These are phyloP conservation scores for Chaetothyriales sp. DNA, from an alignment of 2,329 filamentous ascomycete species.

Conservation along the genomic window DNA sequence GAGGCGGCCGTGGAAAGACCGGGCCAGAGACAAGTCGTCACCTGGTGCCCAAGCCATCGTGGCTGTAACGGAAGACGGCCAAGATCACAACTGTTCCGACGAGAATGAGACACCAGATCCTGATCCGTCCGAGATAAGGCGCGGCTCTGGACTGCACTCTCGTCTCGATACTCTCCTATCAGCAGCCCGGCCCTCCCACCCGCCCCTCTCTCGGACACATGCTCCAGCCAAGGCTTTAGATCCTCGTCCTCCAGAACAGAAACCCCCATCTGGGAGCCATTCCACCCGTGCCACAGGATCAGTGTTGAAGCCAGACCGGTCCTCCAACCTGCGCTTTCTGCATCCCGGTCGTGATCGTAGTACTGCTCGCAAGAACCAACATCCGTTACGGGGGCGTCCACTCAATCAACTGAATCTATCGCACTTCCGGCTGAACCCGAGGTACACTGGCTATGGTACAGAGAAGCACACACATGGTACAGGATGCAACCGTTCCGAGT, in stretches of 20 bases:
- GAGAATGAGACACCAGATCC: not conserved
- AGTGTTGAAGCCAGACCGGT: not conserved
- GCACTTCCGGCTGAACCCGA: conserved; percentile 73
- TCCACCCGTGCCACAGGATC: not conserved
- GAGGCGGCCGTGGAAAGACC: not conserved
- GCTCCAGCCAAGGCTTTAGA: not conserved
- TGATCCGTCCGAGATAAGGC: not conserved
- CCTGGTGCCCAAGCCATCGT: conserved; percentile 26
- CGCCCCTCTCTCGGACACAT: not conserved
- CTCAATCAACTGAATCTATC: conserved; percentile 43
- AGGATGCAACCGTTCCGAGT: conserved; percentile 59
- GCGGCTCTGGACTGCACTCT: not conserved
- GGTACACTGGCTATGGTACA: conserved; percentile 58
- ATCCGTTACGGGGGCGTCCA: conserved; percentile 43
- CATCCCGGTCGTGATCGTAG: not conserved
- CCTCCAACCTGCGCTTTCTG: not conserved
- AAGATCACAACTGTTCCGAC: conserved; percentile 12
- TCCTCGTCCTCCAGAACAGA: not conserved
- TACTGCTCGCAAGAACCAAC: conserved; percentile 18
- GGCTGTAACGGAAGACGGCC: conserved; percentile 37
- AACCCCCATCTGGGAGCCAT: not conserved
- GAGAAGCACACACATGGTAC: conserved; percentile 58
- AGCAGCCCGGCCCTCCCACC: not conserved
- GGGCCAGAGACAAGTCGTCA: not conserved
- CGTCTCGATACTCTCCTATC: not conserved